Base-by-base conservation (phyloP, 495 filamentous ascomycete species). In the Parathielavia appendiculata region DNA sequence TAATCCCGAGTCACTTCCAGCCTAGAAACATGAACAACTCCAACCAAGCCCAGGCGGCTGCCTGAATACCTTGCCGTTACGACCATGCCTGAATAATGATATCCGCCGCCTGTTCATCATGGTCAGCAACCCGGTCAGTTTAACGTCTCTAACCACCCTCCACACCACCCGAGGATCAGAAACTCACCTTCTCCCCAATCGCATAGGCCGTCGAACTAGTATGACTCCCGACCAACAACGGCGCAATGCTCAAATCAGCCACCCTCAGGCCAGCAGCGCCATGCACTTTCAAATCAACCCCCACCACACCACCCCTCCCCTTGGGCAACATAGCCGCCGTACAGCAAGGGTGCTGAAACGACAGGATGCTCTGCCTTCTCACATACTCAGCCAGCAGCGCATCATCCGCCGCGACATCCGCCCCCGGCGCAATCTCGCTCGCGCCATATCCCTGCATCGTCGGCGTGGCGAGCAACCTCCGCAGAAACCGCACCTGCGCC, bases 261-360 rank as follows among this genome's bases (percentile, higher is more conserved):
- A 76, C 71, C 17, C 75, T 60, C 32, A 78, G 41, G 13, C 60
- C 58, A 38, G 60, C 58, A 6, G 71, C 63, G 4, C 71, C 73
- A 50, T 76, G 73, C 1, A 78, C 75, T 53, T 63, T 69, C 12
- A 76, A 57, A n/a, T 60, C 62, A 41, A 66, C 51, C 19, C 71
- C 70, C 12, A 78, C 74, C 2, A 78, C 73, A 6, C 82, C 82
- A 16, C 81, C 81, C 1, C 74, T 63, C 32, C 71, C 66, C 49
- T 67, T 69, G 0, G 81, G 81, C 67, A 83, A 63, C 80, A 82
- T 81, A 1, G 77, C 76, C 35, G 76, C 75, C 2, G 81, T 83
- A 36, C 80, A 77, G 51, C 63, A 68, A 7, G 66, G 66, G 48
- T 68, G 66, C 54, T 51, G 34, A 23, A 62, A 68, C 20, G 51